Conservation (phyloP, 768 basidiomycete species). For the Calocera viscosa region DNA sequence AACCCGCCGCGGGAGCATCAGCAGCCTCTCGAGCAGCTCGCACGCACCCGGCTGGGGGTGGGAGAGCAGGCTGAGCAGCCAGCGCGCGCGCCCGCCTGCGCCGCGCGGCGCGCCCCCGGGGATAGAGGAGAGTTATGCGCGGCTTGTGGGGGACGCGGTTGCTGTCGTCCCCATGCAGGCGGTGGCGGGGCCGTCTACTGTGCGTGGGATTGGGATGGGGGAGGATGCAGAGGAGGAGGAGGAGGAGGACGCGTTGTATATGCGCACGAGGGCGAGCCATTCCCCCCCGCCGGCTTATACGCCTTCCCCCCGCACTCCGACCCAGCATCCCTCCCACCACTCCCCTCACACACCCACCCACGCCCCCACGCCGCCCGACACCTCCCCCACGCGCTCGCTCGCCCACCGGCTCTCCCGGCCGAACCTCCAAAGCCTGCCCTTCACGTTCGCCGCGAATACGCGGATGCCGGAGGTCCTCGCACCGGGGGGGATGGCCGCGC, state of each 20-base stretch:
- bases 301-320: neutral
- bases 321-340: neutral
- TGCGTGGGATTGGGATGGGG: too few relatives aligned
- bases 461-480: neutral
- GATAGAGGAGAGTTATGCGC: neutral
- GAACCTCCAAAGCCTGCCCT: neutral
- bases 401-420: neutral
- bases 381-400: neutral
- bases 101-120: neutral
- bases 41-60: neutral
- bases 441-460: neutral
- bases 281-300: neutral
- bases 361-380: neutral
- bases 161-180: neutral
- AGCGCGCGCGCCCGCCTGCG: neutral
- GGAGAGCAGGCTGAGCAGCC: neutral
- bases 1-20: neutral
- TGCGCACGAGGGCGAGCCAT: neutral
- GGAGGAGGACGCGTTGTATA: neutral
- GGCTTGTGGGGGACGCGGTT: neutral
- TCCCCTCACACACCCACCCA: neutral
- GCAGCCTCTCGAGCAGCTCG: neutral
- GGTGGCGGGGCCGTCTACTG: neutral
- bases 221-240: neutral
- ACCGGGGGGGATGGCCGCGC: neutral